phyloP scores from a whole-genome alignment of 2,329 filamentous ascomycete genomes.

The Paraphaeosphaeria sporulosa region DNA sequence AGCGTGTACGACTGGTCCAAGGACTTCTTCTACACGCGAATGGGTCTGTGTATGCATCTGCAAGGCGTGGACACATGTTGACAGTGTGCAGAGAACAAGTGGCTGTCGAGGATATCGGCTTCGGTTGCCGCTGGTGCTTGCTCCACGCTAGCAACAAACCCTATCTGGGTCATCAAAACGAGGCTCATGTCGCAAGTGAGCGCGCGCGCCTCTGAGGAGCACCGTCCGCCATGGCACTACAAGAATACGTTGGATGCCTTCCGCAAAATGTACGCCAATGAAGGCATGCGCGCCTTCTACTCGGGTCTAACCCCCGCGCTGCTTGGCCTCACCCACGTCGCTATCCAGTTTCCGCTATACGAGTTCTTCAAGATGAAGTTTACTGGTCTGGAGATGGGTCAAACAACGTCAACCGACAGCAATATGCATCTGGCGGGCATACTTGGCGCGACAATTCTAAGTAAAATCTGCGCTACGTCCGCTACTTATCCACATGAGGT shows the following conservation, averaged over 20 bases:
- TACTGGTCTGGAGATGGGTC: constrained; percentile 88
- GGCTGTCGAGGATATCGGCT: constrained; percentile 84
- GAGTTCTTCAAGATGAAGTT: constrained; percentile 92
- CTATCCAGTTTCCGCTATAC: constrained; percentile 96
- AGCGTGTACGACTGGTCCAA: constrained; percentile 94
- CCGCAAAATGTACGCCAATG: constrained; percentile 91
- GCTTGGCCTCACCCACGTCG: constrained; percentile 90
- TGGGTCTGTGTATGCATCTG: constrained; percentile 57
- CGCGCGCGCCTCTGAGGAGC: constrained; percentile 59
- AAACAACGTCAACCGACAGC: constrained; percentile 63
- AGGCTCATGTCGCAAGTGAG: constrained; percentile 93
- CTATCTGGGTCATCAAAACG: constrained; percentile 99
- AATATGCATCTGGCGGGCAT: constrained; percentile 83
- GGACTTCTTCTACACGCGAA: constrained; percentile 71
- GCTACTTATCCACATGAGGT: constrained; percentile 98
- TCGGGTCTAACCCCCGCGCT: constrained; percentile 92
- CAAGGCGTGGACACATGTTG: not conserved
- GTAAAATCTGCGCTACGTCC: constrained; percentile 92
- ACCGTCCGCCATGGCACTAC: constrained; percentile 87
- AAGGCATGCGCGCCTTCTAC: constrained; percentile 91
- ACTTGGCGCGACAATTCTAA: constrained; percentile 85
- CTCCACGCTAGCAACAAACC: constrained; percentile 93
- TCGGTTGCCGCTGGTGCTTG: constrained; percentile 90
- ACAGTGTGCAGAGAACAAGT: constrained; percentile 62
- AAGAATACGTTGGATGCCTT: constrained; percentile 88